phyloP scores from a whole-genome alignment of 495 filamentous ascomycete genomes.

The Alectoria sarmentosa region DNA sequence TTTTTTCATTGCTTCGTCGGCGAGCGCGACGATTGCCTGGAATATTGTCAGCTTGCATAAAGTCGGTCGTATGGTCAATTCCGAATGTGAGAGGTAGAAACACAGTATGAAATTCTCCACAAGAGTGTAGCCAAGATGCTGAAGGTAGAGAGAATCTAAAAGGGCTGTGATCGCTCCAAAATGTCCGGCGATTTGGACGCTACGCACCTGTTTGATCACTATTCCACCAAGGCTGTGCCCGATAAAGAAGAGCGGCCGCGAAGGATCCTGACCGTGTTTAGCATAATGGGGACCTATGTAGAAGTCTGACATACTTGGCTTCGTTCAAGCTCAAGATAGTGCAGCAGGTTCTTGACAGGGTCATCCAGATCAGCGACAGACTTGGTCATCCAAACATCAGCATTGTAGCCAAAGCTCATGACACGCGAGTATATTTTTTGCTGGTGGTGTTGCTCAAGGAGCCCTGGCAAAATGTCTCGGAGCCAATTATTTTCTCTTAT shows the following conservation, averaged over 20 bases:
- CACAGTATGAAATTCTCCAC: background rate
- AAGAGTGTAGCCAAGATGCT: background rate
- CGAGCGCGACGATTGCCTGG: background rate
- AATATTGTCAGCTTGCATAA: background rate
- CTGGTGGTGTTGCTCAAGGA: background rate
- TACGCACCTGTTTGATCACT: background rate
- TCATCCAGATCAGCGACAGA: background rate
- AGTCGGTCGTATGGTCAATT: background rate
- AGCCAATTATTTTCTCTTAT: conserved; percentile 5
- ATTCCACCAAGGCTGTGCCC: conserved; percentile 2
- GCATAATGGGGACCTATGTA: background rate
- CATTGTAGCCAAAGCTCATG: conserved; percentile 12
- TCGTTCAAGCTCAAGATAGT: background rate
- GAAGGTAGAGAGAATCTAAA: too few relatives aligned
- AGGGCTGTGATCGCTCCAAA: background rate
- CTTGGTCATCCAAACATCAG: conserved; percentile 10
- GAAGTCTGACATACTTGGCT: background rate
- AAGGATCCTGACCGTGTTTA: background rate
- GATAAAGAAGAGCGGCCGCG: background rate
- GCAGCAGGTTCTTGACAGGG: background rate
- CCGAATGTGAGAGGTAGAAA: background rate
- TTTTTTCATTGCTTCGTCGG: background rate
- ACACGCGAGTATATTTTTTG: conserved; percentile 2
- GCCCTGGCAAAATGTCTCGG: conserved; percentile 2
- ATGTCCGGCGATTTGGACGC: background rate